phyloP scores from a whole-genome alignment of 2,329 filamentous ascomycete species.

The Rutstroemia sp. region DNA sequence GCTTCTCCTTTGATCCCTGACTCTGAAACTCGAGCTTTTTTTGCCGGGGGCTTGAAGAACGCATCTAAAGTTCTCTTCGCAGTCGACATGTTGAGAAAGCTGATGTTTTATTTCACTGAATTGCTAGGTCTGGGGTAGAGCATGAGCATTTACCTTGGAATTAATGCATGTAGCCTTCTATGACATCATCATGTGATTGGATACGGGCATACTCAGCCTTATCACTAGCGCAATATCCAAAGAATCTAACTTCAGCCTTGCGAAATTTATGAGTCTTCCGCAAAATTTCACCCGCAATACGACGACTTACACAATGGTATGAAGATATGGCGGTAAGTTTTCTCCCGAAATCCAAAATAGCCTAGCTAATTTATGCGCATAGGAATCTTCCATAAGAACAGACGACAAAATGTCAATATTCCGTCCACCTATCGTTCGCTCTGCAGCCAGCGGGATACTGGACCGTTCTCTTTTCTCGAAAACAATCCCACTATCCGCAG shows the following conservation, averaged over 20 bases:
- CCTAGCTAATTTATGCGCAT: slow-evolving; percentile 3
- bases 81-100: slow-evolving; percentile 21
- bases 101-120: background rate
- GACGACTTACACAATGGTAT: slow-evolving; percentile 13
- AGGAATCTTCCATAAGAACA: slow-evolving; percentile 15
- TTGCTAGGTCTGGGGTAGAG: background rate
- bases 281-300: background rate
- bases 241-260: slow-evolving; percentile 1
- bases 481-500: slow-evolving; percentile 69
- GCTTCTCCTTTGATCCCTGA: background rate
- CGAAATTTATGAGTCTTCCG: slow-evolving; percentile 2
- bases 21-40: slow-evolving; percentile 31
- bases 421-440: slow-evolving; percentile 70
- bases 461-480: slow-evolving; percentile 80
- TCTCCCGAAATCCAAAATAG: background rate
- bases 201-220: background rate
- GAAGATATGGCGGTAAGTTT: slow-evolving; percentile 23
- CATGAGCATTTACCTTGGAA: background rate
- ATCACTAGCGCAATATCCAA: slow-evolving; percentile 1
- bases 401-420: slow-evolving; percentile 51
- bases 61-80: slow-evolving; percentile 59
- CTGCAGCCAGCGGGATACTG: slow-evolving; percentile 60
- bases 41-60: slow-evolving; percentile 52
- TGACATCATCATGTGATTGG: slow-evolving; percentile 5
- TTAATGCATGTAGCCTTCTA: slow-evolving; percentile 11